Percentiles rank a stretch among this genome's conserved stretches.
Conservation (phyloP, 371 early-diverging fungal genomes). For the Apophysomyces trapeziformis region DNA sequence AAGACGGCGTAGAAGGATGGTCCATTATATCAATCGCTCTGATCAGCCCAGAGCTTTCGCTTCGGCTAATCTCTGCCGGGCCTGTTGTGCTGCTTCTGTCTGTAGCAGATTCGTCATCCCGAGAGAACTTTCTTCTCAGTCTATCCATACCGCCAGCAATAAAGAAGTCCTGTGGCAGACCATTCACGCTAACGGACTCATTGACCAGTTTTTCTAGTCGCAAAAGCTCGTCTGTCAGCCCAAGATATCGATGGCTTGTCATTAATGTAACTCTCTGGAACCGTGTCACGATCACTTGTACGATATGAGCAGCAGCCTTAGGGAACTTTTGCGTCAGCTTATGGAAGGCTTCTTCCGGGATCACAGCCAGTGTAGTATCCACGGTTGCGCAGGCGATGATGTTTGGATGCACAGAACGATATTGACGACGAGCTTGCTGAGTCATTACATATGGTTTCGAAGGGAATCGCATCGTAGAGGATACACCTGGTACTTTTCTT, state of each 20-base stretch:
- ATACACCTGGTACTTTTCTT: neutral
- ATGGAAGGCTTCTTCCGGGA: conserved; percentile 94
- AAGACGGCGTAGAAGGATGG: conserved; percentile 35
- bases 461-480: neutral
- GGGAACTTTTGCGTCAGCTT: conserved; percentile 90
- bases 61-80: conserved; percentile 32
- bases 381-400: conserved; percentile 85
- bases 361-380: conserved; percentile 92
- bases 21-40: conserved; percentile 46
- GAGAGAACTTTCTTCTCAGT: conserved; percentile 64
- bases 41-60: conserved; percentile 38
- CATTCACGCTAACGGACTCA: conserved; percentile 65
- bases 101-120: conserved; percentile 37
- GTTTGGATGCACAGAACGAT: conserved; percentile 66
- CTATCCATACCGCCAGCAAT: conserved; percentile 70
- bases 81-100: conserved; percentile 17
- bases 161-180: conserved; percentile 66
- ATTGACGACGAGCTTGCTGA: conserved; percentile 15
- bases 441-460: neutral
- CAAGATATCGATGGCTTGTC: conserved; percentile 91
- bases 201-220: conserved; percentile 78
- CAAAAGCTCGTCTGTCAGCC: conserved; percentile 87
- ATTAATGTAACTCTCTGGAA: conserved; percentile 95
- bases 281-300: conserved; percentile 93
- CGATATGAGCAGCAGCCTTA: conserved; percentile 92